phyloP scores from a whole-genome alignment of 306 rosid genomes.

The Castanopsis chinensis region DNA sequence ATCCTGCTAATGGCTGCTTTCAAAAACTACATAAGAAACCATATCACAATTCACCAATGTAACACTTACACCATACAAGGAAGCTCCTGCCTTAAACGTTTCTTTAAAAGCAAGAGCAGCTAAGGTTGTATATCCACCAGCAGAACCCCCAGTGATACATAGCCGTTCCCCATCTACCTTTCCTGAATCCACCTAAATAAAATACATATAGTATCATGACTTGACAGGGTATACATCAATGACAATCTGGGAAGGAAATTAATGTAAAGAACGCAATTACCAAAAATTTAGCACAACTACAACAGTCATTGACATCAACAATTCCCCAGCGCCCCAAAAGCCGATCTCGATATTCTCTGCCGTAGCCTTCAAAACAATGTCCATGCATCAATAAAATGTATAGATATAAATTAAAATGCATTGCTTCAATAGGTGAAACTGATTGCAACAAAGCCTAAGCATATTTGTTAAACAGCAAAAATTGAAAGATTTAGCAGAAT shows the following conservation, averaged over 20 bases:
- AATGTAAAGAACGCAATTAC: constrained; percentile 36
- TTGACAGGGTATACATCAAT: constrained; percentile 9
- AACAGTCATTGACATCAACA: constrained; percentile 95
- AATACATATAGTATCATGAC: neutral
- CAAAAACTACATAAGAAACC: neutral
- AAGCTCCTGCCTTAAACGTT: constrained; percentile 85
- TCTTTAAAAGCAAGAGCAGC: constrained; percentile 85
- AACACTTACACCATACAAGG: constrained; percentile 82
- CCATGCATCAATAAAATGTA: neutral
- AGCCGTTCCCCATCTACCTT: constrained; percentile 75
- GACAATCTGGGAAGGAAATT: constrained; percentile 3
- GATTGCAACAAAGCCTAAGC: neutral
- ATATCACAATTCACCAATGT: neutral
- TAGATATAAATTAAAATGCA: neutral
- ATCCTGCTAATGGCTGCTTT: neutral
- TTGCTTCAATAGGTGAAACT: neutral
- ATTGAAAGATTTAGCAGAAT: neutral
- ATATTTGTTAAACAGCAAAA: neutral
- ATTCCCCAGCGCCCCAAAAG: constrained; percentile 88
- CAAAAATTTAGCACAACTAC: constrained; percentile 90
- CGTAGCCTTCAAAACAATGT: constrained; percentile 62
- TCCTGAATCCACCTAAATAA: constrained; percentile 69
- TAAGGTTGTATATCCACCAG: constrained; percentile 97
- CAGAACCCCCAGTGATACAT: constrained; percentile 91
- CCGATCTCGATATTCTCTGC: constrained; percentile 88